These are phyloP conservation scores for Camelina sativa DNA, from an alignment of 345 rosid genomes.

Conservation along the genomic window DNA sequence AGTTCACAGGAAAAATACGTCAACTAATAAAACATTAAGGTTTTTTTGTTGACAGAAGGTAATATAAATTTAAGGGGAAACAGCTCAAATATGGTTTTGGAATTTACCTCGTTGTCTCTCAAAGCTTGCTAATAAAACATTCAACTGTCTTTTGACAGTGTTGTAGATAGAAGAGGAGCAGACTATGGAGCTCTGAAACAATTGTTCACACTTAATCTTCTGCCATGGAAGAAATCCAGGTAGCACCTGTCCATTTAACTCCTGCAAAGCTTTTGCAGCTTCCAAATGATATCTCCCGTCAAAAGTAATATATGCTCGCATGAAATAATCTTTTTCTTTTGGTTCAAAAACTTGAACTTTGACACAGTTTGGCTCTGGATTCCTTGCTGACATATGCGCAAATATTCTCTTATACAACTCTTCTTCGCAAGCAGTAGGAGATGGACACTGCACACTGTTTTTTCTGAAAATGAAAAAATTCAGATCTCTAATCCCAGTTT, in stretches of 20 bases:
- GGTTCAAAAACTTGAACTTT: slow-evolving; percentile 68
- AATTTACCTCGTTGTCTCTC: slow-evolving; percentile 54
- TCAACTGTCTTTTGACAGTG: slow-evolving; percentile 65
- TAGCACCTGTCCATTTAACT: slow-evolving; percentile 68
- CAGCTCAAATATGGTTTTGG: slow-evolving; percentile 17
- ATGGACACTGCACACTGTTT: slow-evolving; percentile 51
- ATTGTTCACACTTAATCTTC: slow-evolving; percentile 71
- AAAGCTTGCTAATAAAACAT: slow-evolving; percentile 50
- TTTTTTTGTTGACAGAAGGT: slow-evolving; percentile 14
- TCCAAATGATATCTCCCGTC: slow-evolving; percentile 89
- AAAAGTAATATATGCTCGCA: slow-evolving; percentile 66
- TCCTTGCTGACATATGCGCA: slow-evolving; percentile 63
- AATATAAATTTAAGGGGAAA: slow-evolving; percentile 2
- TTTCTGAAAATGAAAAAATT: slow-evolving; percentile 64
- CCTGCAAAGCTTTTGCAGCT: slow-evolving; percentile 93
- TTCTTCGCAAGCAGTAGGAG: slow-evolving; percentile 60
- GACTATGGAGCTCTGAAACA: slow-evolving; percentile 75
- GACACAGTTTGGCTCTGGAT: slow-evolving; percentile 53
- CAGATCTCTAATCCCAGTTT: slow-evolving; percentile 58
- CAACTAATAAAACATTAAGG: neutral
- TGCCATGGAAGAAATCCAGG: slow-evolving; percentile 82
- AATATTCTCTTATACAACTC: slow-evolving; percentile 59
- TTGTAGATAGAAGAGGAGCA: slow-evolving; percentile 67
- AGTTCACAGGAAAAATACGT: neutral
- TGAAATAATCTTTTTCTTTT: slow-evolving; percentile 50